Base-by-base conservation (phyloP, 768 basidiomycete species). In the Daedaleopsis sinensis region DNA sequence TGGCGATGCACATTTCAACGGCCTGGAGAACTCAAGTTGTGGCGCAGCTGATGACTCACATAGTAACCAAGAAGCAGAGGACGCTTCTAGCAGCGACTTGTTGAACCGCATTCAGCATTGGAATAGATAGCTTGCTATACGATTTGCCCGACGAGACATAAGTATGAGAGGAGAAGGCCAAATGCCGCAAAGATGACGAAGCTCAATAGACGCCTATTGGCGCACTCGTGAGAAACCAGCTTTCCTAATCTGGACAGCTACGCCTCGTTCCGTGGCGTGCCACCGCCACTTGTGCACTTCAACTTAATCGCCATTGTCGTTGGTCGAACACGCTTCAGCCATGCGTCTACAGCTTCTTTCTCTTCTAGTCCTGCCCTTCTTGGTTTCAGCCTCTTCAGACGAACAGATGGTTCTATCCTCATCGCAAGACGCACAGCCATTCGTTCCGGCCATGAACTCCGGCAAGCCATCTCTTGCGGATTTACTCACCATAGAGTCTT, bases 401-500 rank as follows among this genome's bases (percentile, higher is more conserved):
- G 66, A 74, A 13, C 78, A 79, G 50, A 62, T 65, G 68, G 58
- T 63, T 64, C 56, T 67, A n/a, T 42, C 65, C 37, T 8, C 48
- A 21, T 37, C 54, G 15, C 52, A 58, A 59, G 57, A 66, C 69
- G 55, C 58, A 19, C 65, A 60, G 36, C 52, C 68, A 19, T 74
- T 70, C 52, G 65, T 64, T 1, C 83, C 85, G 0, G 67, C 76
- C 35, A 82, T 75, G 3, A 76, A 76, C 23, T 55, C 67, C 27
- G 62, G 70, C 32, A 73, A 79, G 62, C 90, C 90, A 15, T 84
- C 83, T 1, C 76, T 94, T 37, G 81, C 88, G 5, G 93, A 94
- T 74, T 75, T 91, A 44, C 82, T 94, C 66, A 93, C 92, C 12
- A 85, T 94, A 69, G 87, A 93, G 66, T 68, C 83, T 1, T 83